Conservation (phyloP, 2,329 filamentous ascomycete species). For the Bipolaris bicolor region DNA sequence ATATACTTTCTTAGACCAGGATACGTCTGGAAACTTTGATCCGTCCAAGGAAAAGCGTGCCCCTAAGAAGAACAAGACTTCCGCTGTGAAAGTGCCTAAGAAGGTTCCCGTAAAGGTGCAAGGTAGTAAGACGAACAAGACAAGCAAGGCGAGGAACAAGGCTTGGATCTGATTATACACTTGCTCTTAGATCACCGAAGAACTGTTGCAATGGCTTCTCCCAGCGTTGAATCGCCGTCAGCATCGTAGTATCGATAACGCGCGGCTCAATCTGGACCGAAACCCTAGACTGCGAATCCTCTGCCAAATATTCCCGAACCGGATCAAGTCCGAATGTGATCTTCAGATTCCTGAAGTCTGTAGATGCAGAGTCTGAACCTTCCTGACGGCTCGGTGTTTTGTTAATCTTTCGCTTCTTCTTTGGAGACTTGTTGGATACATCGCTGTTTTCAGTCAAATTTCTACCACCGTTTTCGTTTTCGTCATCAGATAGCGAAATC, state of each 20-base stretch:
- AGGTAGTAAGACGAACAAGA: constrained; percentile 32
- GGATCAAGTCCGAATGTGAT: constrained; percentile 40
- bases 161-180: constrained; percentile 23
- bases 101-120: constrained; percentile 32
- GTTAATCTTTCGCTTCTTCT: constrained; percentile 44
- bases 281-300: constrained; percentile 37
- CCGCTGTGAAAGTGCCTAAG: constrained; percentile 3
- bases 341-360: constrained; percentile 7
- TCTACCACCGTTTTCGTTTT: constrained; percentile 22
- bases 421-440: constrained; percentile 17
- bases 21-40: constrained; percentile 48
- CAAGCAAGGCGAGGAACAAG: constrained; percentile 31
- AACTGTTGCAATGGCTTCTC: constrained; percentile 31
- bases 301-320: constrained; percentile 31
- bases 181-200: constrained; percentile 28
- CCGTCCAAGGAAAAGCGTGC: constrained; percentile 26
- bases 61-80: constrained; percentile 15
- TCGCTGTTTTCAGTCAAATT: neutral
- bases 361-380: no score
- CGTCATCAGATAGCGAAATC: constrained; percentile 27
- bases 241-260: constrained; percentile 11
- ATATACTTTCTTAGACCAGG: constrained; percentile 45
- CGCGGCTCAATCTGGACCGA: constrained; percentile 36
- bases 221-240: constrained; percentile 40
- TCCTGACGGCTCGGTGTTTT: constrained; percentile 2